phyloP scores from a whole-genome alignment of 139 green algal genomes.

The Haematococcus sp. region DNA sequence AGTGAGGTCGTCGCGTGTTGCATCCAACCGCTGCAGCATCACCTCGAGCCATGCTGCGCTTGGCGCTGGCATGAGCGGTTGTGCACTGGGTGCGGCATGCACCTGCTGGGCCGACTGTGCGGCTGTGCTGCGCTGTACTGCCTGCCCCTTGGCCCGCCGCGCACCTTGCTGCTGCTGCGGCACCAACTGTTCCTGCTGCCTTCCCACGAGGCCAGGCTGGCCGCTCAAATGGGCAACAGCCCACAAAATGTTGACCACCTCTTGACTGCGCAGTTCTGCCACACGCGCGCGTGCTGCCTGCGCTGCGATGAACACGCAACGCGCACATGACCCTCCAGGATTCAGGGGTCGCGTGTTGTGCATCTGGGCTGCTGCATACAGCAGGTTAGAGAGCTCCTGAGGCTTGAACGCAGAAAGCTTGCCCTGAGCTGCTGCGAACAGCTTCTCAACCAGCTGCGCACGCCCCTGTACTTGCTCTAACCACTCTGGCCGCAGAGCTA shows the following conservation, averaged over 20 bases:
- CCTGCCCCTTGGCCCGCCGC: not conserved
- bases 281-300: not conserved
- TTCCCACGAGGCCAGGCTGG: not conserved
- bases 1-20: not conserved
- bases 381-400: slow-evolving; percentile 23
- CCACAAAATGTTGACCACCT: slow-evolving; percentile 28
- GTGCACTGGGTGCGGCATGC: no score
- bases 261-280: not conserved
- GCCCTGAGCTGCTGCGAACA: not conserved
- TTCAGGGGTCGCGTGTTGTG: not conserved
- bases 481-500: slow-evolving; percentile 4
- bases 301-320: not conserved
- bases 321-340: not conserved
- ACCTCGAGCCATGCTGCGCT: not conserved
- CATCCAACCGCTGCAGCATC: not conserved
- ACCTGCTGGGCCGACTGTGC: not conserved
- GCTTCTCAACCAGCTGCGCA: slow-evolving; percentile 1
- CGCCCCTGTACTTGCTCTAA: not conserved
- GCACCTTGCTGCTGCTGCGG: not conserved
- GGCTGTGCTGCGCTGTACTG: not conserved
- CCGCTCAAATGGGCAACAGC: slow-evolving; percentile 21
- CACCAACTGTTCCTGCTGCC: not conserved
- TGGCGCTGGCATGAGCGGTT: not conserved
- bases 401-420: slow-evolving; percentile 16
- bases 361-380: slow-evolving; percentile 23